Base-by-base conservation (phyloP, 108 stramenopile genomes). In the Thalassiosira profunda region DNA sequence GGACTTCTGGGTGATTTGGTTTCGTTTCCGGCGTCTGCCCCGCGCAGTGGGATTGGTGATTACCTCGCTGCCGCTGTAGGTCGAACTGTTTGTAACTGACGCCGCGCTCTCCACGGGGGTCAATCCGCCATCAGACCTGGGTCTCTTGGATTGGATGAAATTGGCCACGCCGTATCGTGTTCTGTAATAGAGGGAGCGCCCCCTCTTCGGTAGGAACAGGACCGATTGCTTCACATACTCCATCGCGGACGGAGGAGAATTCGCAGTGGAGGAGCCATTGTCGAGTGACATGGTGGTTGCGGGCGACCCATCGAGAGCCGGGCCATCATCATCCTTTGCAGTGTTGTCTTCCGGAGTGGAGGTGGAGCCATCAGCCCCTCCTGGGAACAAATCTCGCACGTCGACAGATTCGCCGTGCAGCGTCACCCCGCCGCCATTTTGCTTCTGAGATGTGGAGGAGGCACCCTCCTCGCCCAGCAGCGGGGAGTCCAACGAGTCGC, bases 371-470 rank as follows among this genome's bases (percentile, higher is more conserved):
- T 30, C 55, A 42, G 34, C 42, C 20, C 44, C 43, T 26, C 45
- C 37, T 10, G 56, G 35, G 0, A 69, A 38, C 17, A 56, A 10
- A 36, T 70, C 41, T 47, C 57, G 69, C 58, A 59, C 14, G 45
- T 70, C 56, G 58, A 70, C 15, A 15, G 69, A 17, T 49, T 70
- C 69, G 3, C 69, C 69, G 33, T 59, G 43, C 4, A 70, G 69
- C 5, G 58, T 70, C 47, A 49, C 35, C 12, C 24, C 30, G 2
- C 31, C 29, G 25, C 28, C 28, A 2, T 26, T 9, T 28, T 30
- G 15, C 44, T 33, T 30, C n/a, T n/a, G n/a, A n/a, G n/a, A n/a
- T n/a, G n/a, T n/a, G n/a, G n/a, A n/a, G n/a, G n/a, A n/a, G 12
- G 36, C 1, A 38, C 1, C 35, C 7, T 34, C 11, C 15, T 58